Percentiles rank a stretch among this genome's conserved stretches.
These are phyloP conservation scores for Ogataea chonburiensis DNA, from an alignment of 805 yeast genomes.

Conservation along the genomic window DNA sequence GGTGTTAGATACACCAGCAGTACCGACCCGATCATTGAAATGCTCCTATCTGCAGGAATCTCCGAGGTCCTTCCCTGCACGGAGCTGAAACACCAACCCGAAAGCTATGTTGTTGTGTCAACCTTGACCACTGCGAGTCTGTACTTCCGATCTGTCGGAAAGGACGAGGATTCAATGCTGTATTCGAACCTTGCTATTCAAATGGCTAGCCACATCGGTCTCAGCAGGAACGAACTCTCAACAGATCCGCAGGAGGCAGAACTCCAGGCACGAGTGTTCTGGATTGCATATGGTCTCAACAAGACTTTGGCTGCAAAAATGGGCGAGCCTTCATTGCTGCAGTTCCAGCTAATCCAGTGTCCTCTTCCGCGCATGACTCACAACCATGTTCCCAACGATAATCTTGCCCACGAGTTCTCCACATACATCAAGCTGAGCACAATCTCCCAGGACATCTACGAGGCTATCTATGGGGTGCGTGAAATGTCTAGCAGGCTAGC, in stretches of 20 bases:
- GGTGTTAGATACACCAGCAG: slow-evolving; percentile 25
- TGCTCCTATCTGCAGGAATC: slow-evolving; percentile 18
- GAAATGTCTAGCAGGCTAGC: slow-evolving; percentile 16
- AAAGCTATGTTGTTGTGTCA: slow-evolving; percentile 22
- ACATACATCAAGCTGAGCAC: slow-evolving; percentile 23
- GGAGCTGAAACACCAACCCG: slow-evolving; percentile 11
- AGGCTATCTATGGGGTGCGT: slow-evolving; percentile 21
- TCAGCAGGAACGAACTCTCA: slow-evolving; percentile 13
- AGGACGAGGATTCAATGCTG: slow-evolving; percentile 27
- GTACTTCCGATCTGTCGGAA: slow-evolving; percentile 25
- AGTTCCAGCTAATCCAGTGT: slow-evolving; percentile 18
- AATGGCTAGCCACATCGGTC: slow-evolving; percentile 24
- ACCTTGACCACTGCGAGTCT: slow-evolving; percentile 23
- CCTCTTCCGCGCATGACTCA: slow-evolving; percentile 20
- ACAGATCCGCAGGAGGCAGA: slow-evolving; percentile 15
- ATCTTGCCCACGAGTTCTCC: slow-evolving; percentile 17
- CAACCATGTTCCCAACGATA: slow-evolving; percentile 7
- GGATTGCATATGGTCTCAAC: slow-evolving; percentile 29
- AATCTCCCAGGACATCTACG: slow-evolving; percentile 26
- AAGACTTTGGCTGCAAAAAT: slow-evolving; percentile 28
- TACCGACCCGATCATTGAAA: slow-evolving; percentile 17
- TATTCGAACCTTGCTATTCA: slow-evolving; percentile 30
- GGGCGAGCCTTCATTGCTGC: slow-evolving; percentile 25
- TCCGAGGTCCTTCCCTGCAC: slow-evolving; percentile 21
- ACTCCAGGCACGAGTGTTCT: slow-evolving; percentile 25